Evolutionary conservation across 2,329 filamentous ascomycete genomes (phyloP).

Genomic region (Penicillium hordei): DNA sequence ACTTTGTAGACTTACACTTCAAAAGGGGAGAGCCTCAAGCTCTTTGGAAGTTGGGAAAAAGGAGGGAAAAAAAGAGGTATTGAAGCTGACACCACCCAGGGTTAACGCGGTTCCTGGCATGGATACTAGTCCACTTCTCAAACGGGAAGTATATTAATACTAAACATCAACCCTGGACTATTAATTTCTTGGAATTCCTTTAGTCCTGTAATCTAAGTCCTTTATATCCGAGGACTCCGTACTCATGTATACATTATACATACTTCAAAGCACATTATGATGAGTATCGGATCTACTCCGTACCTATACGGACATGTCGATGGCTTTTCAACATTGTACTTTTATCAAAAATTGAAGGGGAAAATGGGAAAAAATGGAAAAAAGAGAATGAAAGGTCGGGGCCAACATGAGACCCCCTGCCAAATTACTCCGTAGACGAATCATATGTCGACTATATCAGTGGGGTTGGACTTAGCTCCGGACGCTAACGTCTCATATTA

Average conservation of each 20-base stretch:
- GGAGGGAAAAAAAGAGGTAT: constrained; percentile 11
- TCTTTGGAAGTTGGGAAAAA: constrained; percentile 20
- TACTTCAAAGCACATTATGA: neutral
- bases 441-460: constrained; percentile 15
- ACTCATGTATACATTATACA: neutral
- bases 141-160: constrained; percentile 10
- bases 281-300: neutral
- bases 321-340: neutral
- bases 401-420: neutral
- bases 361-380: neutral
- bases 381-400: neutral
- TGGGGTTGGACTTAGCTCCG: constrained; percentile 23
- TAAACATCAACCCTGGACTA: neutral
- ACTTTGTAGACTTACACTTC: constrained; percentile 13
- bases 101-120: neutral
- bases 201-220: neutral
- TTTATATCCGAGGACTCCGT: neutral
- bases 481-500: constrained; percentile 30
- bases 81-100: neutral
- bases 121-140: constrained; percentile 2
- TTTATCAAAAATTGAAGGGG: neutral
- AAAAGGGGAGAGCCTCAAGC: constrained; percentile 32
- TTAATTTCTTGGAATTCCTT: neutral
- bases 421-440: constrained; percentile 1
- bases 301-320: neutral